Conservation (phyloP, 2,329 filamentous ascomycete species). For the Tolypocladium album region DNA sequence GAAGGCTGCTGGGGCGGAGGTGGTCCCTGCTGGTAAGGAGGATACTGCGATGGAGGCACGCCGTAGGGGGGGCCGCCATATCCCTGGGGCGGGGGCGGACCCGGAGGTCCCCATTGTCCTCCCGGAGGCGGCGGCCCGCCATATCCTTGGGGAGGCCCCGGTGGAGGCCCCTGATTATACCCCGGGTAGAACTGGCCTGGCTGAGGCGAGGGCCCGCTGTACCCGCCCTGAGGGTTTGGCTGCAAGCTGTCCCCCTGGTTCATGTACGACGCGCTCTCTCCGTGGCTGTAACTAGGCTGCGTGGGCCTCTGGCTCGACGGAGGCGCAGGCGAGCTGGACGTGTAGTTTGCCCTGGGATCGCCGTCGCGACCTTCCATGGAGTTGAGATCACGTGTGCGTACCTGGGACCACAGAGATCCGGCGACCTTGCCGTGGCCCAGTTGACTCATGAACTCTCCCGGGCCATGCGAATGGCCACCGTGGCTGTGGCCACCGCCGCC, state of each 20-base stretch:
- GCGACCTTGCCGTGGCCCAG: constrained; percentile 46
- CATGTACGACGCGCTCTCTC: constrained; percentile 21
- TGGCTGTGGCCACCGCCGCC: constrained; percentile 15
- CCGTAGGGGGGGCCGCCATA: constrained; percentile 14
- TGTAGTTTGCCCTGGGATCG: constrained; percentile 22
- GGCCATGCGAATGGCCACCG: constrained; percentile 30
- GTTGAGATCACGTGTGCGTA: constrained; percentile 45
- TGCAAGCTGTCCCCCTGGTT: constrained; percentile 6
- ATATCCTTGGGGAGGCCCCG: constrained; percentile 15
- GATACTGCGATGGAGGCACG: constrained; percentile 10
- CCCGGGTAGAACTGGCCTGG: constrained; percentile 19
- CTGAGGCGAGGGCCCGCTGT: constrained; percentile 21
- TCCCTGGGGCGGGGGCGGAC: constrained; percentile 4
- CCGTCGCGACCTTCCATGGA: constrained; percentile 41
- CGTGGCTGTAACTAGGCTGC: constrained; percentile 29
- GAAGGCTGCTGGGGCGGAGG: constrained; percentile 12
- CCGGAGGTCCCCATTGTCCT: constrained; percentile 6
- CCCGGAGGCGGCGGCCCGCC: constrained; percentile 9
- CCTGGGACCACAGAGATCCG: constrained; percentile 50
- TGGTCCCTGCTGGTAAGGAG: constrained; percentile 12
- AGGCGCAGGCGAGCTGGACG: constrained; percentile 27
- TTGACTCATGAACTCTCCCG: constrained; percentile 28
- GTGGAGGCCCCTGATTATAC: constrained; percentile 19
- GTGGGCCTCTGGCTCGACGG: constrained; percentile 17
- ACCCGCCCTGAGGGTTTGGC: constrained; percentile 12